These are phyloP conservation scores for Lentinula raphanica DNA, from an alignment of 768 basidiomycete genomes.

Conservation along the genomic window DNA sequence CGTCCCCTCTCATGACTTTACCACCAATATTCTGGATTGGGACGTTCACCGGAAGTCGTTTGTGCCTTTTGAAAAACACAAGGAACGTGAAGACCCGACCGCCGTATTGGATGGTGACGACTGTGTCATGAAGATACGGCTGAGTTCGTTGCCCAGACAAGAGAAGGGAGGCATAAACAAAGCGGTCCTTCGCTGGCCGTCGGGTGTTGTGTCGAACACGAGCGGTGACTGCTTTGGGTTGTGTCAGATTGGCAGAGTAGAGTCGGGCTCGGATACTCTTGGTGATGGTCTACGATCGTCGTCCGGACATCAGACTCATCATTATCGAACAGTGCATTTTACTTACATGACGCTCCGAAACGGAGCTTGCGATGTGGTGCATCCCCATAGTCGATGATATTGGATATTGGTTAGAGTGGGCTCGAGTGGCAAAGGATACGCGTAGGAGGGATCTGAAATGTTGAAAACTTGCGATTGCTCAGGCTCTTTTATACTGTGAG, in stretches of 20 bases:
- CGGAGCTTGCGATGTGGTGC: background rate
- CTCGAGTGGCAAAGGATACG: too few species aligned
- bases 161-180: background rate
- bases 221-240: background rate
- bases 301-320: too few species aligned
- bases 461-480: too few species aligned
- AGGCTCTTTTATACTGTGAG: background rate
- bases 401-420: too few species aligned
- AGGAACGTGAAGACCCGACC: background rate
- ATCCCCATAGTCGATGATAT: background rate
- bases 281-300: background rate
- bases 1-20: background rate
- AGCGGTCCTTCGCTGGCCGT: background rate
- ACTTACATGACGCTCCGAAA: background rate
- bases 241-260: background rate
- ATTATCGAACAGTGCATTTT: too few species aligned
- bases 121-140: background rate
- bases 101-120: background rate
- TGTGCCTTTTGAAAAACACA: slow-evolving; percentile 3
- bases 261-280: background rate
- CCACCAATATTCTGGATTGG: background rate
- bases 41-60: background rate
- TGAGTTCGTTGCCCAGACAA: background rate
- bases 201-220: background rate
- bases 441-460: too few species aligned